These are phyloP conservation scores for Pouteria glomerata DNA, from an alignment of 148 eudicot species.

Conservation along the genomic window DNA sequence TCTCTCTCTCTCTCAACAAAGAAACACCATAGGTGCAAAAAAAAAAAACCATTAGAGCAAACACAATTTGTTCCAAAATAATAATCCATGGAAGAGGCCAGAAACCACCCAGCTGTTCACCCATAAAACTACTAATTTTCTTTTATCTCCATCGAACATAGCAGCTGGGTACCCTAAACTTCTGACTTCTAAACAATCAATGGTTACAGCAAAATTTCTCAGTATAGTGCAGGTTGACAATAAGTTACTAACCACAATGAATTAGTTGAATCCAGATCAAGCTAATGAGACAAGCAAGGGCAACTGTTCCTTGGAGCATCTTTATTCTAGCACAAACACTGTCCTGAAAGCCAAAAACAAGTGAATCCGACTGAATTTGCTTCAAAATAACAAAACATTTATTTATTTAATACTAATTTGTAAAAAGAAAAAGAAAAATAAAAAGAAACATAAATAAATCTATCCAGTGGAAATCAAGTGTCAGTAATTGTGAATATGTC, in stretches of 20 bases:
- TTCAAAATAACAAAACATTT: not conserved
- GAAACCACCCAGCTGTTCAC: not conserved
- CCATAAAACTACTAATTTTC: not conserved
- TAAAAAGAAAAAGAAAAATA: too few species aligned
- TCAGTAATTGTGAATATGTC: not conserved
- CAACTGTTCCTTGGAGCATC: slow-evolving; percentile 40
- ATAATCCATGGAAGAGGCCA: not conserved
- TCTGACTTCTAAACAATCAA: not conserved
- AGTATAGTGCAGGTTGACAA: not conserved
- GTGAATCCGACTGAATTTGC: not conserved
- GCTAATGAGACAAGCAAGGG: slow-evolving; percentile 38
- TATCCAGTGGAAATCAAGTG: not conserved
- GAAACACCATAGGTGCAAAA: too few species aligned
- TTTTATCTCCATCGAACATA: not conserved
- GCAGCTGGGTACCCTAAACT: not conserved
- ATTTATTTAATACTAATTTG: not conserved
- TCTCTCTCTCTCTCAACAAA: not conserved
- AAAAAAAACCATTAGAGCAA: too few species aligned
- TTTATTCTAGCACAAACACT: slow-evolving; percentile 20
- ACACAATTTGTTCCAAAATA: too few species aligned
- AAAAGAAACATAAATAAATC: too few species aligned
- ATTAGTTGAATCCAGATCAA: slow-evolving; percentile 34
- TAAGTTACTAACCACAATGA: slow-evolving; percentile 54
- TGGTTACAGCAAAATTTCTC: not conserved
- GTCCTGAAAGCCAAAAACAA: slow-evolving; percentile 16